These are phyloP conservation scores for Candida ortonii DNA, from an alignment of 805 yeast species.

Conservation along the genomic window DNA sequence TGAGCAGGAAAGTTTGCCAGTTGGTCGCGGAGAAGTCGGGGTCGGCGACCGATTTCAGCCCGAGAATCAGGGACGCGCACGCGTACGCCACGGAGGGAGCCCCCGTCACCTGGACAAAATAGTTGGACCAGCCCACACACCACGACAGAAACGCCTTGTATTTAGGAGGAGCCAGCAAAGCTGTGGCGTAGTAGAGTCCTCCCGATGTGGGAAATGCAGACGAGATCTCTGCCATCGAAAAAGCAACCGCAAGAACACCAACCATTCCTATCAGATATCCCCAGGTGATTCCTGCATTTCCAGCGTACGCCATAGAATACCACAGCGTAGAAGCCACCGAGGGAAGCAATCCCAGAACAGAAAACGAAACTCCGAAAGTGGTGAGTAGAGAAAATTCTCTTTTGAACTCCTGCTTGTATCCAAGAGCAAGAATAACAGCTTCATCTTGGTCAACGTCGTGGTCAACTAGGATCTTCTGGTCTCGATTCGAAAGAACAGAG, in stretches of 20 bases:
- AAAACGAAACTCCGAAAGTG: conserved; percentile 60
- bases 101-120: conserved; percentile 60
- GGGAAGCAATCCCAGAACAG: conserved; percentile 61
- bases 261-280: conserved; percentile 52
- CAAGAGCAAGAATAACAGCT: conserved; percentile 53
- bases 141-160: conserved; percentile 54
- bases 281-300: conserved; percentile 64
- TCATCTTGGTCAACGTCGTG: conserved; percentile 48
- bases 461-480: conserved; percentile 36
- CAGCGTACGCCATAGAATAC: conserved; percentile 58
- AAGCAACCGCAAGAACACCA: conserved; percentile 55
- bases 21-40: conserved; percentile 40
- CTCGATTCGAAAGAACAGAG: conserved; percentile 26
- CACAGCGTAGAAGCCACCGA: conserved; percentile 61
- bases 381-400: conserved; percentile 57
- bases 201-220: conserved; percentile 64
- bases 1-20: conserved; percentile 49
- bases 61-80: conserved; percentile 57
- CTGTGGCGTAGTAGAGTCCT: conserved; percentile 66
- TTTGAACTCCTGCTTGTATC: conserved; percentile 61
- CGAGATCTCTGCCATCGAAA: conserved; percentile 61
- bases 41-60: conserved; percentile 42
- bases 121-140: conserved; percentile 62
- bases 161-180: conserved; percentile 55
- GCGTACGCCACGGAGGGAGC: conserved; percentile 58